phyloP scores from a whole-genome alignment of 2,329 filamentous ascomycete genomes.

The Alternaria brassicicola region DNA sequence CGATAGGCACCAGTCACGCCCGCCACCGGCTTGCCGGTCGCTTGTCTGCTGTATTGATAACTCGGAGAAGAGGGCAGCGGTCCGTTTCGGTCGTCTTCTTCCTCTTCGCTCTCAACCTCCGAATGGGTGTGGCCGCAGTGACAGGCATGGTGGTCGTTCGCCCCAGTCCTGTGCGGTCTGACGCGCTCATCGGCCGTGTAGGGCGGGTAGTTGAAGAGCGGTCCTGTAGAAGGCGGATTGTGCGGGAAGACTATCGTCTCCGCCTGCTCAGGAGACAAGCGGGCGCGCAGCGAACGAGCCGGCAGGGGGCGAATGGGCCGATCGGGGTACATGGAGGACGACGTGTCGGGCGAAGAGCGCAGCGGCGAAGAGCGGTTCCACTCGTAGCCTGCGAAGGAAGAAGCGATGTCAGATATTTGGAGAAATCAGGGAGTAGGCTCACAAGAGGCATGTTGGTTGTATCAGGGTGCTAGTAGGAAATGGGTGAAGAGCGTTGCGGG shows the following conservation, averaged over 20 bases:
- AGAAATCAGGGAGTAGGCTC: constrained; percentile 34
- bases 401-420: constrained; percentile 44
- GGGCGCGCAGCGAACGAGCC: constrained; percentile 84
- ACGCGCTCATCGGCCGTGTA: constrained; percentile 45
- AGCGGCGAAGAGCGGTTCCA: constrained; percentile 50
- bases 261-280: constrained; percentile 83
- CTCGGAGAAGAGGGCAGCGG: constrained; percentile 50
- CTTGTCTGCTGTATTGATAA: constrained; percentile 46
- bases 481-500: constrained; percentile 28
- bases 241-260: constrained; percentile 83
- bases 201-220: constrained; percentile 74
- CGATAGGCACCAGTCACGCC: constrained; percentile 42
- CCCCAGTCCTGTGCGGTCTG: constrained; percentile 52
- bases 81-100: constrained; percentile 53
- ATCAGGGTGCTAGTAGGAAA: constrained; percentile 28
- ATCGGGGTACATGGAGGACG: constrained; percentile 82
- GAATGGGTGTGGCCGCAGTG: constrained; percentile 55
- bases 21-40: constrained; percentile 32
- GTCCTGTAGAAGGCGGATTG: constrained; percentile 70
- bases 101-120: constrained; percentile 66
- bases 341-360: constrained; percentile 66
- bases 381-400: constrained; percentile 49
- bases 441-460: constrained; percentile 18
- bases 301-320: constrained; percentile 92
- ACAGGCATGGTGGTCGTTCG: constrained; percentile 58